Evolutionary conservation across 257 asterid genomes (phyloP).

Genomic region (Solanum chmielewskii): DNA sequence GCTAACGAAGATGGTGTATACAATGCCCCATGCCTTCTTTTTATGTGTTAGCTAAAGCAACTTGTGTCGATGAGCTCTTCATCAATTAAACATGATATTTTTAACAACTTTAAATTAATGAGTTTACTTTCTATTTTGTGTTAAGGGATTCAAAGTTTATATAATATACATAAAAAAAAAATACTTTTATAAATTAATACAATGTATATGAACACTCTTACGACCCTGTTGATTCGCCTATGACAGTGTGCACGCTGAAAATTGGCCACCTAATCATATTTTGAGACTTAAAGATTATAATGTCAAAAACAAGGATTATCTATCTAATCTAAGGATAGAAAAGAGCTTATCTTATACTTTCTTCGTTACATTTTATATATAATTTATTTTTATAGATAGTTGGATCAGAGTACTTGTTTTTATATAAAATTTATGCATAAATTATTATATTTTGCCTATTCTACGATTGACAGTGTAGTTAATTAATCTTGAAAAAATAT

Average conservation of each 20-base stretch:
- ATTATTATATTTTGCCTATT: no score
- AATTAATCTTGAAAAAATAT: no score
- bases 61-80: not conserved
- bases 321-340: no score
- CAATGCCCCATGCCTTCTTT: not conserved
- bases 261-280: not conserved
- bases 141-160: no score
- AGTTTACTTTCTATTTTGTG: fast-evolving
- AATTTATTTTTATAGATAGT: no score
- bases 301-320: not conserved
- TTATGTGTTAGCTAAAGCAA: not conserved
- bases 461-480: no score
- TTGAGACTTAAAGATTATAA: not conserved
- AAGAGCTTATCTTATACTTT: not conserved
- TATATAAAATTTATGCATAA: no score
- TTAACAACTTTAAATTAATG: no score
- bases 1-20: not conserved
- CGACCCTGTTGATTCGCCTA: not conserved
- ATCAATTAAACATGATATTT: not conserved
- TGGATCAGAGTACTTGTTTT: no score
- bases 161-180: no score
- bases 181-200: no score
- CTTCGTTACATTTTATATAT: no score
- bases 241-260: not conserved
- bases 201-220: not conserved